Evolutionary conservation across 306 rosid genomes (phyloP).

Genomic region (Nissolia schottii): DNA sequence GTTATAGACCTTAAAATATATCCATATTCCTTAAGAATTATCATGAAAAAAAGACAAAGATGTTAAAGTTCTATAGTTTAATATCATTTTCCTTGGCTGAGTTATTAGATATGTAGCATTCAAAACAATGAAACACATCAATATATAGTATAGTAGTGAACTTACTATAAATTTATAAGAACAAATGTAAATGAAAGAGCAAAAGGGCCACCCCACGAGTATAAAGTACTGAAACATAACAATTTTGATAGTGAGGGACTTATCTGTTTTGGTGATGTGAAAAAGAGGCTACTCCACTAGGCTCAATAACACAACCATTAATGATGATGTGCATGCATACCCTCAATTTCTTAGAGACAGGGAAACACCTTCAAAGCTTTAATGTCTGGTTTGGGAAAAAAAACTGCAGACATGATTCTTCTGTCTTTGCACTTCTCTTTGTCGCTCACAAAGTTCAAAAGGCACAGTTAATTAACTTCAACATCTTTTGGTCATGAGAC

Average conservation of each 20-base stretch:
- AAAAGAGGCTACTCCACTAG: neutral
- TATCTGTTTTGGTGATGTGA: neutral
- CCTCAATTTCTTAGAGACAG: neutral
- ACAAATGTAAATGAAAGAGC: neutral
- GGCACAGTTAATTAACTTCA: neutral
- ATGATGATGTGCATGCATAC: neutral
- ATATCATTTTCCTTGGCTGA: neutral
- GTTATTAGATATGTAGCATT: neutral
- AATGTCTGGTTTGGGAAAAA: conserved; percentile 11
- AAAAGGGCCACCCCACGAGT: neutral
- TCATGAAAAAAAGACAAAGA: neutral
- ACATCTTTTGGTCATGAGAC: neutral
- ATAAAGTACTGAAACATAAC: neutral
- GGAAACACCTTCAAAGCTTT: neutral
- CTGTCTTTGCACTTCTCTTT: neutral
- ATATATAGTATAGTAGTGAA: neutral
- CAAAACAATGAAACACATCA: neutral
- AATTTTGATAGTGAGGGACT: neutral
- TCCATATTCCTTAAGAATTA: neutral
- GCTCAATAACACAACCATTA: neutral
- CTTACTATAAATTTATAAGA: neutral
- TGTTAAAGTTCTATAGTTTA: no score
- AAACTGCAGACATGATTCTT: conserved; percentile 22
- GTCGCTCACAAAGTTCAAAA: neutral
- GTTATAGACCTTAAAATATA: neutral